Evolutionary conservation across 2,329 filamentous ascomycete species (phyloP).

Genomic region (Neonectria ditissima): DNA sequence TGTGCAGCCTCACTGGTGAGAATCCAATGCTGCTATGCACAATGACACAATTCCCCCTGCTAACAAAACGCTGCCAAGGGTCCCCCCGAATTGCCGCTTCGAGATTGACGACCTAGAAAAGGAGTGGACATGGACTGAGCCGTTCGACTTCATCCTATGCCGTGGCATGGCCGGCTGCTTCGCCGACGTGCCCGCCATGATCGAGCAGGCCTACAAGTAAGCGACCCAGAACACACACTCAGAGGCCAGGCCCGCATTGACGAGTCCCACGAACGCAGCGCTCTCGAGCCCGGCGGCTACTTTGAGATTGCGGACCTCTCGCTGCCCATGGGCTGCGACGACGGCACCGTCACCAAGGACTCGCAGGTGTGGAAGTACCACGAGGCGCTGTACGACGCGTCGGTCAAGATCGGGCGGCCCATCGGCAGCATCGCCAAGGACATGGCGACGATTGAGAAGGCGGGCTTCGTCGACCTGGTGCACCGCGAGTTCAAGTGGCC

Average conservation of each 20-base stretch:
- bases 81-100: slow-evolving; percentile 40
- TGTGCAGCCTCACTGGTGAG: slow-evolving; percentile 33
- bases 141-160: slow-evolving; percentile 42
- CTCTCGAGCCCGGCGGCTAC: slow-evolving; percentile 39
- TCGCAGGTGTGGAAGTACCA: slow-evolving; percentile 42
- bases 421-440: slow-evolving; percentile 38
- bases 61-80: slow-evolving; percentile 20
- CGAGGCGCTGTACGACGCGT: slow-evolving; percentile 41
- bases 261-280: slow-evolving; percentile 19
- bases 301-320: slow-evolving; percentile 40
- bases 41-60: background rate
- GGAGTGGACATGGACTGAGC: slow-evolving; percentile 39
- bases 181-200: slow-evolving; percentile 32
- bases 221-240: background rate
- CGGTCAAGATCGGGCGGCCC: slow-evolving; percentile 44
- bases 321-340: slow-evolving; percentile 34
- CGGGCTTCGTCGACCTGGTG: slow-evolving; percentile 63
- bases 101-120: slow-evolving; percentile 43
- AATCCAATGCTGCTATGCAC: background rate
- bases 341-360: slow-evolving; percentile 34
- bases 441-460: slow-evolving; percentile 54
- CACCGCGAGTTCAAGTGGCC: slow-evolving; percentile 61
- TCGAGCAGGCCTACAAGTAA: slow-evolving; percentile 41
- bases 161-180: slow-evolving; percentile 39
- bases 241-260: too few relatives aligned